Percentiles rank a stretch among this genome's conserved stretches.
Evolutionary conservation across 257 asterid genomes (phyloP).

Genomic region (Primulina tabacum): DNA sequence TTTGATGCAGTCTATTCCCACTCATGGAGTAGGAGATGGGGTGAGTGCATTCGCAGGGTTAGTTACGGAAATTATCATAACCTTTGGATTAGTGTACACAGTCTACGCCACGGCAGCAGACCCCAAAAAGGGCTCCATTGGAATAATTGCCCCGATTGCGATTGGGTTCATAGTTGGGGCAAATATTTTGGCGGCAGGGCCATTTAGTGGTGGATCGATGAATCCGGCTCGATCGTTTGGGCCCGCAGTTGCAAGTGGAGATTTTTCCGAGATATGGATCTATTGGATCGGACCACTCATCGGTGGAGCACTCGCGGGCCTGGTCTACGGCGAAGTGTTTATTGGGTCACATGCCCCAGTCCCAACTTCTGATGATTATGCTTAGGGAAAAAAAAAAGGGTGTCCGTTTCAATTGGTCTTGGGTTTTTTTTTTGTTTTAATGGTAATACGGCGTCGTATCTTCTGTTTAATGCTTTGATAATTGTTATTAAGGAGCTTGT

Average conservation of each 20-base stretch:
- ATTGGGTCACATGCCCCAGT: slow-evolving; percentile 39
- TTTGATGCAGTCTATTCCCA: slow-evolving; percentile 46
- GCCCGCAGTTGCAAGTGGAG: slow-evolving; percentile 60
- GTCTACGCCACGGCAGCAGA: slow-evolving; percentile 82
- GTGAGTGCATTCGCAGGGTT: slow-evolving; percentile 45
- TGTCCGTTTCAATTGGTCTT: not conserved
- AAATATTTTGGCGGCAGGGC: slow-evolving; percentile 72
- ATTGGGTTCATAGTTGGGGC: slow-evolving; percentile 80
- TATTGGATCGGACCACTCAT: slow-evolving; percentile 81
- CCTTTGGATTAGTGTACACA: slow-evolving; percentile 73
- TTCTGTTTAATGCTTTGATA: no score
- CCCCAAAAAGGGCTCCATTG: slow-evolving; percentile 69
- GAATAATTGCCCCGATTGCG: slow-evolving; percentile 69
- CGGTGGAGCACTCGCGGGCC: slow-evolving; percentile 78
- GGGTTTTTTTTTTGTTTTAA: not conserved
- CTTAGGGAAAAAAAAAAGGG: slow-evolving; percentile 16
- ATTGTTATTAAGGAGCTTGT: not conserved
- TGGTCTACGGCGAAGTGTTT: slow-evolving; percentile 53
- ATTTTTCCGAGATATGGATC: slow-evolving; percentile 52
- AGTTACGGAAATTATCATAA: slow-evolving; percentile 60
- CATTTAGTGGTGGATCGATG: slow-evolving; percentile 79
- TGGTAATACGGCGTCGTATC: no score
- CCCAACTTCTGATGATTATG: slow-evolving; percentile 47
- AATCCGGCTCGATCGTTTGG: slow-evolving; percentile 85
- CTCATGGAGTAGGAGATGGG: slow-evolving; percentile 58